phyloP scores from a whole-genome alignment of 202 grass and related monocot species.

The Panicum virgatum region DNA sequence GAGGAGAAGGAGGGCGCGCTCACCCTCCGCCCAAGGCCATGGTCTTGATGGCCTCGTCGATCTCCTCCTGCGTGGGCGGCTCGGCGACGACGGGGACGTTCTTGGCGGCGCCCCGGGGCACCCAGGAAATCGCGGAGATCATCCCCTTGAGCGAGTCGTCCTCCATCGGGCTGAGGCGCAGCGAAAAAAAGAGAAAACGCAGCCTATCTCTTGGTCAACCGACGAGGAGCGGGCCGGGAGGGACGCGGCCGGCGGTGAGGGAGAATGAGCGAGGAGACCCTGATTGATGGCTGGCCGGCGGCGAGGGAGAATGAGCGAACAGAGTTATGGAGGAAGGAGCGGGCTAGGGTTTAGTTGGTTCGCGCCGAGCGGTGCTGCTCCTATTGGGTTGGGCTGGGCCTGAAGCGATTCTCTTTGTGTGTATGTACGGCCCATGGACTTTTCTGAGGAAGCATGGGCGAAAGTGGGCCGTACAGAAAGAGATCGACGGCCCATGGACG shows the following conservation, averaged over 20 bases:
- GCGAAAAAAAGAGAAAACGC: not conserved
- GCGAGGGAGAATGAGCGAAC: too few species aligned
- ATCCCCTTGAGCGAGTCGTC: constrained; percentile 37
- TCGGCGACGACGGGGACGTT: constrained; percentile 66
- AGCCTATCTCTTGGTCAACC: not conserved
- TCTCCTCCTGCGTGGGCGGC: constrained; percentile 82
- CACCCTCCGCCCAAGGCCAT: constrained; percentile 46
- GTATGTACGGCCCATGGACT: too few species aligned
- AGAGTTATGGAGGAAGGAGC: not conserved
- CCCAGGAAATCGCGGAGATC: constrained; percentile 83
- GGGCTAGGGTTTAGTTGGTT: constrained; percentile 13
- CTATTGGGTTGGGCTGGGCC: not conserved
- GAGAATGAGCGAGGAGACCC: not conserved
- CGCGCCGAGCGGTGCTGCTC: not conserved
- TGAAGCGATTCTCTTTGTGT: too few species aligned
- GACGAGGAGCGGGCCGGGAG: not conserved
- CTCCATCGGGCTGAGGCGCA: not conserved
- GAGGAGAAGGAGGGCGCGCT: not conserved
- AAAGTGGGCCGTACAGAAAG: too few species aligned
- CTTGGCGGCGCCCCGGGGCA: constrained; percentile 78
- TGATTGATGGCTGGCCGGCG: not conserved
- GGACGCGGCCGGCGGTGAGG: not conserved
- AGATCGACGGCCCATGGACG: too few species aligned
- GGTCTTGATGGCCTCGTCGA: constrained; percentile 56
- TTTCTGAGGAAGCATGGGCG: too few species aligned